Evolutionary conservation across 2,329 filamentous ascomycete species (phyloP), one percentile per base, ranked within the genome.

Genomic region (Chrysosphaeria jannelii): DNA sequence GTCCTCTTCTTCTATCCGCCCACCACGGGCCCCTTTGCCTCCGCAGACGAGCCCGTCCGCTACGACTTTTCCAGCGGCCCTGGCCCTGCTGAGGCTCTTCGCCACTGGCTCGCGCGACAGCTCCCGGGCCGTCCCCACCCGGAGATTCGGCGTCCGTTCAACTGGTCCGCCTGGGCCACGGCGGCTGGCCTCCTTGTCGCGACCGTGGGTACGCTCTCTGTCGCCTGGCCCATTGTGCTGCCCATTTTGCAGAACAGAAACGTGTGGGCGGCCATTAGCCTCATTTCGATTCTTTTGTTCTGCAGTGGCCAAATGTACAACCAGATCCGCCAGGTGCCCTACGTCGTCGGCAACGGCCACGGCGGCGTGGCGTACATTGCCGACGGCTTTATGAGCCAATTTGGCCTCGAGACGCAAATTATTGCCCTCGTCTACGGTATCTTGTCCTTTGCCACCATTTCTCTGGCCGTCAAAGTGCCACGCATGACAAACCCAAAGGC

Each of bases 251-350:
- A 78, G 43, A 91, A 70, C 51, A 70, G 81, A 34, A 93, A 89
- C 37, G 48, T 93, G 10, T 97, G 85, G 85, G 79, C 81, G 13
- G 75, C 72, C 12, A 46, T 88, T 36, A 89, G 72, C 44, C 51
- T 97, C 34, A 78, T 93, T 36, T 55, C 66, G 9, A 79, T 97
- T 31, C 58, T 97, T 20, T 53, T 91, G 27, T 97, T 93, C 48
- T 91, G 71, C 22, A 85, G 72, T 35, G 88, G 85, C 19, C 79
- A 93, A 47, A 97, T 97, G 88, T 97, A 88, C 57, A 97, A 93
- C 45, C 79, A 91, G 40, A 97, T 97, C 39, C 64, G 88, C 35
- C 81, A 85, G 43, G 75, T 88, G 3, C 85, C 85, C 3, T 97
- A 97, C 36, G 76, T 93, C 15, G 56, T 65, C 20, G 72, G 70